Base-by-base conservation (phyloP, 2,329 filamentous ascomycete species). In the Pseudogymnoascus sp. region DNA sequence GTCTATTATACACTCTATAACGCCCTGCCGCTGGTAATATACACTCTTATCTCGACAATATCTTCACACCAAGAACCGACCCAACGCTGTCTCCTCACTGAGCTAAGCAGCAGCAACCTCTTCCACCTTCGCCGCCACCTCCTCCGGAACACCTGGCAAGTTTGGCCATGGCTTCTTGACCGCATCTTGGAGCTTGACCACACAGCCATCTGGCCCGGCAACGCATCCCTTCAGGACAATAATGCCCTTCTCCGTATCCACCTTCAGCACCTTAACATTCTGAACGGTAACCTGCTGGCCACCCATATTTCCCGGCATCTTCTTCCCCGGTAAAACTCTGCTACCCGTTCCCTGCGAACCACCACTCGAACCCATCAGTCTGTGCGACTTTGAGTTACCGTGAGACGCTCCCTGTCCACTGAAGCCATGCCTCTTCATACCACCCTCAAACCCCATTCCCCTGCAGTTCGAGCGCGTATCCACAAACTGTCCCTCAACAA, bases 291-390 rank as follows among this genome's bases (percentile, higher is more conserved):
- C 89, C 67, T 84, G 85, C 74, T 96, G 83, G 66, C 88, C 89
- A 65, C 94, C 94, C 94, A 99, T 97, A 63, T 90, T 85, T 61
- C 94, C 94, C 3, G 94, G 85, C 94, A 99, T 99, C 78, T 91
- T 94, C 84, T 99, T 99, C 63, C 94, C 94, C 0, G 94, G 94
- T 71, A 91, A 79, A 22, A 99, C 93, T 76, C 94, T 85, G 65
- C 90, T 95, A 77, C 94, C 94, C 72, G 89, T 87, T 66, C 94
- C 94, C 76, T 99, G 94, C 68, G 88, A 89, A 63, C 89, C 90
- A 73, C 94, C 94, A 6, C 88, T 82, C 34, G 91, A 93, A 80
- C 94, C 94, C 77, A 97, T 90, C 28, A 89, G 89, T 71, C 94
- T 84, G 81, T 99, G 94, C 71, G 90, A 91, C 77, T 91, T 86